Base-by-base conservation (phyloP, 139 green algal genomes). In the Auxenochlorella pyrenoidosa region DNA sequence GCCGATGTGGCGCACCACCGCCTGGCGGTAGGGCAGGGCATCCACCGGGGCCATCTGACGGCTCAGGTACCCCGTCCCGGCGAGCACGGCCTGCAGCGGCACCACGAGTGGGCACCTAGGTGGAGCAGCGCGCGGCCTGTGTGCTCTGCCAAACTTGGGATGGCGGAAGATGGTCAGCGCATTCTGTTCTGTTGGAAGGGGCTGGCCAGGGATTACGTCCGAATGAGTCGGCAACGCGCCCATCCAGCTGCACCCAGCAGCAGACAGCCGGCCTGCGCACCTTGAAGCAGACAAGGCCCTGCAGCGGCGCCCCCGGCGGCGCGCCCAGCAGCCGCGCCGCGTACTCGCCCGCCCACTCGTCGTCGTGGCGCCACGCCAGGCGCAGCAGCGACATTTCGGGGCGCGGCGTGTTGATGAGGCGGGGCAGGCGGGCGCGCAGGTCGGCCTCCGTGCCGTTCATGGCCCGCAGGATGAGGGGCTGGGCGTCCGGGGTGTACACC, bases 281-380 rank as follows among this genome's bases (percentile, higher is more conserved):
- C n/a, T 75, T 73, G 43, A 89, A 89, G 83, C 88, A 91, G 63
- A 87, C 83, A 28, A 87, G 68, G 22, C 65, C 75, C 15, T 24
- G 54, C 54, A 24, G 54, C 54, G 12, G 54, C 54, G 54, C 16
- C 10, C 18, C 34, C 66, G 34, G 18, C 32, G n/a, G 24, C 22
- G 22, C 66, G 15, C 68, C 82, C 82, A 87, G 82, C 85, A 43
- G 41, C 47, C 44, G 32, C 22, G 65, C 40, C 60, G 85, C 77
- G 32, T 80, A 85, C 40, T 89, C 60, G 5, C 24, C 19, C 43
- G 59, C 19, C 44, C 51, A 71, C 41, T 54, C 43, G 12, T 68
- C 85, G 5, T 65, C 15, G 44, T 77, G 30, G 63, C 54, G 10
- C 40, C 84, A 86, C 10, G 75, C 86, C 12, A 90, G 83, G 26